Base-by-base conservation (phyloP, 106 monocot genomes). In the Dendrobium huoshanense region DNA sequence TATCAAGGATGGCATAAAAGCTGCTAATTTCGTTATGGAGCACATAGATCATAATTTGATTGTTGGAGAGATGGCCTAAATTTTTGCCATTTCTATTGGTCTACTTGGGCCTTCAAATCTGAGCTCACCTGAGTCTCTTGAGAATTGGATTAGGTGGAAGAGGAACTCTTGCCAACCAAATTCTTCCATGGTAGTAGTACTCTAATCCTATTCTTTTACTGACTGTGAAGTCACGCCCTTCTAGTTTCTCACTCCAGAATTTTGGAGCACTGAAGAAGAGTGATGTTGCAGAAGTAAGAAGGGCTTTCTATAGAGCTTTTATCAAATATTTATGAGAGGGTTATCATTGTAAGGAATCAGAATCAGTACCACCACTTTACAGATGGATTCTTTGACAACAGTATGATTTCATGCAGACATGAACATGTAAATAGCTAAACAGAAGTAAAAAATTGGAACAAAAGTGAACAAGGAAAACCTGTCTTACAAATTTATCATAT, bases 31-130 rank as follows among this genome's bases (percentile, higher is more conserved):
- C 54, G 96, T 96, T 51, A 92, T 96, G 96, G 84, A 94, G 37
- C 72, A 93, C 75, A 93, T 88, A 10, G 54, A 94, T 51, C 96
- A 96, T 82, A 92, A 92, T 77, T 54, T 96, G 59, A 81, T 96
- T 83, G 96, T 90, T 48, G 94, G 96, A 67, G 96, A 91, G 80
- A 87, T 88, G 82, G 96, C 96, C 13, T 94, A 94, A 48, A 24
- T 82, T 19, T 96, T 94, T 90, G 91, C 94, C 24, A 88, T 96
- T 83, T 88, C 96, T 58, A 96, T 94, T 94, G 96, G 96, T 45
- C 96, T 96, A 87, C 72, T 87, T 27, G 96, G 96, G 29, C 94
- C 93, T 76, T 81, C 82, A 24, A 90, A 96, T 67, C 91, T 96
- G 37, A 94, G 90, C 67, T 96, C 93, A 45, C 64, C 84, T 29